These are phyloP conservation scores for Paramecium caudatum DNA, from an alignment of 73 alveolate genomes.

Conservation along the genomic window DNA sequence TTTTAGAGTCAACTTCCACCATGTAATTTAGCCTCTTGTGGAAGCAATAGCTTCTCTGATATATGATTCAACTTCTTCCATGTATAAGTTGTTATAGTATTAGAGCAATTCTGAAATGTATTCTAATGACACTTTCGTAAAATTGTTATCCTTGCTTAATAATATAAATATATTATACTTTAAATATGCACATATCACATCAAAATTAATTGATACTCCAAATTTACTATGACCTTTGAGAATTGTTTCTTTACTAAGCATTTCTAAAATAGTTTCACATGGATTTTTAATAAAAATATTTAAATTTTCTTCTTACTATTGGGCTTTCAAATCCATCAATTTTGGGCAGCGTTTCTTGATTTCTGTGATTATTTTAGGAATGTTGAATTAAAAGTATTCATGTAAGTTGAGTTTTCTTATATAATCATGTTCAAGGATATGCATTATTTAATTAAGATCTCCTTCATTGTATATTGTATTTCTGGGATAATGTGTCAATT, in stretches of 20 bases:
- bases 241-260: conserved; percentile 21
- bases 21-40: conserved; percentile 68
- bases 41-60: conserved; percentile 58
- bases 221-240: conserved; percentile 46
- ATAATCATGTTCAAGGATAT: conserved; percentile 78
- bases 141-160: conserved; percentile 36
- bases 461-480: conserved; percentile 89
- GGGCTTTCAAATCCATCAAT: background rate
- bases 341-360: background rate
- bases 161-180: background rate
- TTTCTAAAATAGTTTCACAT: conserved; percentile 16
- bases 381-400: conserved; percentile 40
- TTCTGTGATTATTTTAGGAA: background rate
- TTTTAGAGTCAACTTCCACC: conserved; percentile 54
- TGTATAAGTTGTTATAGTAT: conserved; percentile 17
- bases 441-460: conserved; percentile 84
- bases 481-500: conserved; percentile 81
- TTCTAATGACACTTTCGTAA: conserved; percentile 31
- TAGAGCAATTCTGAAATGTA: conserved; percentile 21
- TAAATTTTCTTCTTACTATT: conserved; percentile 50
- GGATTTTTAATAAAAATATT: conserved; percentile 66
- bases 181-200: background rate
- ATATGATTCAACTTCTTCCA: conserved; percentile 61
- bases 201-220: conserved; percentile 57
- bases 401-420: conserved; percentile 39